A percentile compares a stretch with the other conserved stretches of the same genome.
These are phyloP conservation scores for Diaporthe citri DNA, from an alignment of 2,329 filamentous ascomycete species.

Conservation along the genomic window DNA sequence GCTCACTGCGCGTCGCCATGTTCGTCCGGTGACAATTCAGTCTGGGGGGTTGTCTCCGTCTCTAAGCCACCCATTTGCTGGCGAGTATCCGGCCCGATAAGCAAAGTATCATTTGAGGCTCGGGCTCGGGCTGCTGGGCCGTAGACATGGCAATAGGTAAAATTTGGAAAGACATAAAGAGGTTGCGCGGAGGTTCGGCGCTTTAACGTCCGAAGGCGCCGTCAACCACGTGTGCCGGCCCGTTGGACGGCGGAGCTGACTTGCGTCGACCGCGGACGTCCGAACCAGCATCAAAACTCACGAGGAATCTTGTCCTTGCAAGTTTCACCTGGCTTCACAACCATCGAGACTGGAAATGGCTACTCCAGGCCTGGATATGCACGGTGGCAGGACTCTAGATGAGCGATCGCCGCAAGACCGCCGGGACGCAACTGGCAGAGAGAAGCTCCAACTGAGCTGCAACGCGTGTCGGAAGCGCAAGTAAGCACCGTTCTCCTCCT, in stretches of 20 bases:
- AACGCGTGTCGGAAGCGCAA: constrained; percentile 48
- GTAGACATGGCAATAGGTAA: not conserved
- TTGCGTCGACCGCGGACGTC: not conserved
- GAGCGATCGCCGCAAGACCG: not conserved
- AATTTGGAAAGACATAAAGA: not conserved
- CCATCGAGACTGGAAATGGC: not conserved
- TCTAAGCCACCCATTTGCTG: not conserved
- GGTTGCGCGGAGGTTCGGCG: not conserved
- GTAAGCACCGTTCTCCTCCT: constrained; percentile 41
- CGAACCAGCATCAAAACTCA: not conserved
- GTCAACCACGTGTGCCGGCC: not conserved
- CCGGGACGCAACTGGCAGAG: constrained; percentile 40
- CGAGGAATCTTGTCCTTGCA: not conserved
- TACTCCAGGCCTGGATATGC: not conserved
- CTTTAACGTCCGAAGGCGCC: not conserved
- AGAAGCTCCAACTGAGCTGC: constrained; percentile 50
- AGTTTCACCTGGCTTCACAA: not conserved
- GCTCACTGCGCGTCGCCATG: no score
- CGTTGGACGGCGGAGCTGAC: not conserved
- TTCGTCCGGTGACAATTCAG: no score
- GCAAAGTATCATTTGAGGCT: no score
- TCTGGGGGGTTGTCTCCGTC: not conserved
- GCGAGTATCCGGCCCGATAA: not conserved
- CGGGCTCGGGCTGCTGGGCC: not conserved
- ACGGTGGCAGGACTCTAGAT: not conserved